These are phyloP conservation scores for Trametes hirsuta DNA, from an alignment of 1,284 basidiomycete species.

Conservation along the genomic window DNA sequence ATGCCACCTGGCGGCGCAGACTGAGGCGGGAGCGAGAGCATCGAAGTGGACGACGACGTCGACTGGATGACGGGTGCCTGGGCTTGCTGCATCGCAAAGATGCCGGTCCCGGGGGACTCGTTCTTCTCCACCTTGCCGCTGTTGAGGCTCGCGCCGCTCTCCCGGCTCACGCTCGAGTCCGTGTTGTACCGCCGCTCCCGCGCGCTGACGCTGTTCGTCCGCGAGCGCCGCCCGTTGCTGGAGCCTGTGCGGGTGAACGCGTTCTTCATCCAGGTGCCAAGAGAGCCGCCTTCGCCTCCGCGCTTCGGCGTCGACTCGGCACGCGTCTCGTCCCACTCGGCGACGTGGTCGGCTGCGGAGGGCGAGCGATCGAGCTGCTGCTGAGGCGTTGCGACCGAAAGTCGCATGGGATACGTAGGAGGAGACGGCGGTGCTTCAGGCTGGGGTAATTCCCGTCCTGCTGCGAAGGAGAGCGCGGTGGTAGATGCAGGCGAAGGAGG, in stretches of 20 bases:
- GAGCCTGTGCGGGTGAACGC: slow-evolving; percentile 65
- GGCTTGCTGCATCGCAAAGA: slow-evolving; percentile 42
- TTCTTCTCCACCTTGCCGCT: slow-evolving; percentile 59
- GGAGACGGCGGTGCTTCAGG: slow-evolving; percentile 51
- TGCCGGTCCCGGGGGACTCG: slow-evolving; percentile 38
- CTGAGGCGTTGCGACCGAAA: slow-evolving; percentile 63
- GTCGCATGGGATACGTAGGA: slow-evolving; percentile 55
- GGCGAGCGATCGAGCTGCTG: slow-evolving; percentile 56
- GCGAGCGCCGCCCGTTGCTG: slow-evolving; percentile 69
- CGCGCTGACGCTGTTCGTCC: slow-evolving; percentile 72
- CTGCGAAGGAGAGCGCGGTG: slow-evolving; percentile 44
- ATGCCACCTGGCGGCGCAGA: slow-evolving; percentile 53
- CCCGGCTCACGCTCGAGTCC: slow-evolving; percentile 72
- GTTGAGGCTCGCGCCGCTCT: slow-evolving; percentile 71
- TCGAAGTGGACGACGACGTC: slow-evolving; percentile 67
- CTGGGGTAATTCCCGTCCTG: slow-evolving; percentile 29
- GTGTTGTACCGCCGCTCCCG: slow-evolving; percentile 67
- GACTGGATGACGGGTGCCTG: slow-evolving; percentile 54
- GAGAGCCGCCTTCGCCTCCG: slow-evolving; percentile 50
- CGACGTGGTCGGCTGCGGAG: slow-evolving; percentile 45
- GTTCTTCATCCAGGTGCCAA: slow-evolving; percentile 68
- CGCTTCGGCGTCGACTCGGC: slow-evolving; percentile 58
- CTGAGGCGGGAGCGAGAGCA: slow-evolving; percentile 59
- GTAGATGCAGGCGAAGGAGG: slow-evolving; percentile 57
- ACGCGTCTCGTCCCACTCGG: slow-evolving; percentile 58